Evolutionary conservation across 495 filamentous ascomycete species (phyloP), one percentile per base, ranked within the genome.

Genomic region (Penicillium mononematosum): DNA sequence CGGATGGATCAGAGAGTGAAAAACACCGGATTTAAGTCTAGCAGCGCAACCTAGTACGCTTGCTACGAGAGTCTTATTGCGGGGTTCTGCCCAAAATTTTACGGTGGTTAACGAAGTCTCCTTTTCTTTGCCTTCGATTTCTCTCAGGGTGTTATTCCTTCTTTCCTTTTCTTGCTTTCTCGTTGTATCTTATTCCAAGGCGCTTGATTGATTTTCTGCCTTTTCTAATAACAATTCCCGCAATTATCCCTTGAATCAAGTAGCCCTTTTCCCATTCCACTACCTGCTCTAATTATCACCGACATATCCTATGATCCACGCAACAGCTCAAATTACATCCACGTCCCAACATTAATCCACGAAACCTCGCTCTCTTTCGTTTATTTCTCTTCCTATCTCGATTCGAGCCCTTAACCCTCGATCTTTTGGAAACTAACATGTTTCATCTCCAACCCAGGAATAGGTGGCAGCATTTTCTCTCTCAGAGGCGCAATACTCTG

Each of bases 11-110:
- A 92, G 88, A 92, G 75, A 90, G 85, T 74, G 88, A 92, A 68
- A 92, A 92, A 72, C 88, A 92, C 76, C 84, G 88, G 27, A 84
- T 88, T 62, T 86, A 75, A 64, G 48, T 11, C 48, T 25, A 50
- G 31, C 55, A 57, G 48, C 58, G 49, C 19, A n/a, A 53, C 36
- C 4, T 31, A 49, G 50, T 22, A 57, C 29, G 41, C 45, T 45
- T 60, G 51, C 34, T 52, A 36, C 42, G 59, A 58, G 58, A 58
- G 49, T 59, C 44, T 48, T 24, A 42, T 48, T 32, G 24, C 32
- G 49, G 45, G 59, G 44, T 63, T 45, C 32, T 38, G 48, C 60
- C 49, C 59, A 54, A 75, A 75, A 73, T 52, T 66, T 59, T 45
- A 69, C 59, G 68, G 70, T 68, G 70, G 70, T 66, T 67, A 56